These are phyloP conservation scores for Diplodia mutila DNA, from an alignment of 2,329 filamentous ascomycete genomes.

Conservation along the genomic window DNA sequence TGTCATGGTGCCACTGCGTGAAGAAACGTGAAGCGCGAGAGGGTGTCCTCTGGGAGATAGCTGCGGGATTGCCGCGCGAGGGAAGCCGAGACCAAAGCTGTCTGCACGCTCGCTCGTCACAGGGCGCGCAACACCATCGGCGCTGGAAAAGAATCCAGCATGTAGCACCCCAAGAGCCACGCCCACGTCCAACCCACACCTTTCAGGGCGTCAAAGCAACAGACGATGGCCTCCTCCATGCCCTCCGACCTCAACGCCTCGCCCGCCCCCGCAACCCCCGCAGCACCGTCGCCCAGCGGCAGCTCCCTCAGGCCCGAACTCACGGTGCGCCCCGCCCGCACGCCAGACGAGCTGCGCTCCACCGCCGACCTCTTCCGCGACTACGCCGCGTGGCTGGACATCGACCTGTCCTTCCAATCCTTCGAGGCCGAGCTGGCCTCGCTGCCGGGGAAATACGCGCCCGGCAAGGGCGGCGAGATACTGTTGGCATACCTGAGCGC, in stretches of 20 bases:
- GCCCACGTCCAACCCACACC: no score
- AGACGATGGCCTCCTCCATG: not conserved
- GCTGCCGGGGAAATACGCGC: conserved; percentile 60
- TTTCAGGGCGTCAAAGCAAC: not conserved
- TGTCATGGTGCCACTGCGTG: no score
- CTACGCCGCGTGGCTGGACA: conserved; percentile 49
- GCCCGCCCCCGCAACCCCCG: not conserved
- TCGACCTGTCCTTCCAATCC: conserved; percentile 62
- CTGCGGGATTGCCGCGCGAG: not conserved
- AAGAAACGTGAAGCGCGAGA: not conserved
- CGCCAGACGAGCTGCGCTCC: conserved; percentile 47
- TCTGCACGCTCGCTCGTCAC: not conserved
- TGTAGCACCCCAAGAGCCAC: no score
- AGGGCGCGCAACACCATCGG: no score
- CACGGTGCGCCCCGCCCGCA: conserved; percentile 44
- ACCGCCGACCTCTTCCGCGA: conserved; percentile 43
- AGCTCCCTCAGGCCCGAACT: conserved; percentile 16
- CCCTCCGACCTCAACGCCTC: not conserved
- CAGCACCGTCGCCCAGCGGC: not conserved
- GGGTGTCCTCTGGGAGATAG: no score
- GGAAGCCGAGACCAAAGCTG: not conserved
- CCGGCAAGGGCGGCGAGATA: conserved; percentile 50
- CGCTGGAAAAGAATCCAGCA: not conserved
- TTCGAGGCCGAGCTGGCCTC: conserved; percentile 57
- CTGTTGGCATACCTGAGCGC: conserved; percentile 48